Evolutionary conservation across 371 early-diverging fungal species (phyloP).

Genomic region (Mortierella sp.): DNA sequence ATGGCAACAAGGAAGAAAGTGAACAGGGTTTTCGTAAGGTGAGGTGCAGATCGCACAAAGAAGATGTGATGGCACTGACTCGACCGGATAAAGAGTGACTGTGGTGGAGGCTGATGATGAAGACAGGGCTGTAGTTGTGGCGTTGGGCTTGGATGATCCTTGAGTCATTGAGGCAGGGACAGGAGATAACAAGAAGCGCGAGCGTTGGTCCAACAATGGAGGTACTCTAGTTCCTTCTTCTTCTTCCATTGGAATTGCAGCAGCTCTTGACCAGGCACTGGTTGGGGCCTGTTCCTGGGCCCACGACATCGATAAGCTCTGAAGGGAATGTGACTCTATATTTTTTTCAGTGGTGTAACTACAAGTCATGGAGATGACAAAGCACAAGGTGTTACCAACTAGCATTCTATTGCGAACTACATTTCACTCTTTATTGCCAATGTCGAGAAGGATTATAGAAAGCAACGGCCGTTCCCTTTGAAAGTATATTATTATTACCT

Average conservation of each 20-base stretch:
- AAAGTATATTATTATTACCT: slow-evolving; percentile 2
- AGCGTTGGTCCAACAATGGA: slow-evolving; percentile 8
- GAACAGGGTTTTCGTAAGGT: slow-evolving; percentile 63
- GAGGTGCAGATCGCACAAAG: slow-evolving; percentile 71
- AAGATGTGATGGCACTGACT: slow-evolving; percentile 47
- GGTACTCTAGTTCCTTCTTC: neutral
- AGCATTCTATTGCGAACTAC: neutral
- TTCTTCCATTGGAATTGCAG: neutral
- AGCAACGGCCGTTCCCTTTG: neutral
- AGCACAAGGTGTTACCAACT: slow-evolving; percentile 1
- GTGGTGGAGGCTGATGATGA: slow-evolving; percentile 4
- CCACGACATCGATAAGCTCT: slow-evolving; percentile 14
- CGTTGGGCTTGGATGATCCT: slow-evolving; percentile 6
- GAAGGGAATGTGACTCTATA: slow-evolving; percentile 1
- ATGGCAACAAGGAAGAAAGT: slow-evolving; percentile 70
- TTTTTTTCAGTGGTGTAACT: neutral
- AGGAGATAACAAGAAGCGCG: slow-evolving; percentile 39
- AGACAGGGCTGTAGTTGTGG: neutral
- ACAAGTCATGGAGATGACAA: neutral
- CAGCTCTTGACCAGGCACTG: neutral
- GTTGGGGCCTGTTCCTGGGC: slow-evolving; percentile 18
- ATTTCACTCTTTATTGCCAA: neutral
- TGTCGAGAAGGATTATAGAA: no score
- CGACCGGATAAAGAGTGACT: slow-evolving; percentile 39
- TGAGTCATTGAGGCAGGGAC: slow-evolving; percentile 36